Base-by-base conservation (phyloP, 345 rosid genomes). In the Lepidium sativum region DNA sequence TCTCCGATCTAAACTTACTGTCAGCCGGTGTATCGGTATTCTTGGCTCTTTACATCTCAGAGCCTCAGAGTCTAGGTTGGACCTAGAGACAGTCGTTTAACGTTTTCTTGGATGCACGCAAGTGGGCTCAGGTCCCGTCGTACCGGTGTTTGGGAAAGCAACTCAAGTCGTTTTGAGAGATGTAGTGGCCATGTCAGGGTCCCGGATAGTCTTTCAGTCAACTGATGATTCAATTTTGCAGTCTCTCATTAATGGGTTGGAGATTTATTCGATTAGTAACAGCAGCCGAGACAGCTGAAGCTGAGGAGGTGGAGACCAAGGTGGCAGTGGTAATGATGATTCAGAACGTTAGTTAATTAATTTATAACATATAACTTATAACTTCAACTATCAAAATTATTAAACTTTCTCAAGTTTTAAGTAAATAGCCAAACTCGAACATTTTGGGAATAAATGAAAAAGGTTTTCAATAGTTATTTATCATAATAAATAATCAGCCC, bases 41-140 rank as follows among this genome's bases (percentile, higher is more conserved):
- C 15, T 51, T 68, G 35, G 60, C 43, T 50, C 42, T 68, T 18
- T 68, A 68, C 37, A 59, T 59, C 60, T 59, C 67, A 0, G 73
- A 68, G 52, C 58, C 73, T 49, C 44, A 59, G 25, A 68, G 59
- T 49, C 50, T 68, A 58, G 42, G 51, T 38, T 66, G 52, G 52
- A 49, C 25, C n/a, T 59, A 59, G 32, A 68, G n/a, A 31, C 32
- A 66, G 35, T 68, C 67, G n/a, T 68, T 59, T 60, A 68, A 68
- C 52, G 38, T 68, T 49, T 68, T 49, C 37, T 59, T 58, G 35
- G 73, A 49, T 7, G 15, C 1, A 68, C 13, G 2, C 52, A 59
- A 50, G 59, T 68, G 27, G 51, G 73, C 6, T 49, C 34, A 8
- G 13, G n/a, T 49, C 66, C 66, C 43, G 32, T 68, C 16, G 58